Evolutionary conservation across 805 yeast species (phyloP), one percentile per base, ranked within the genome.

Genomic region (Tetrapisispora pingtungensis): DNA sequence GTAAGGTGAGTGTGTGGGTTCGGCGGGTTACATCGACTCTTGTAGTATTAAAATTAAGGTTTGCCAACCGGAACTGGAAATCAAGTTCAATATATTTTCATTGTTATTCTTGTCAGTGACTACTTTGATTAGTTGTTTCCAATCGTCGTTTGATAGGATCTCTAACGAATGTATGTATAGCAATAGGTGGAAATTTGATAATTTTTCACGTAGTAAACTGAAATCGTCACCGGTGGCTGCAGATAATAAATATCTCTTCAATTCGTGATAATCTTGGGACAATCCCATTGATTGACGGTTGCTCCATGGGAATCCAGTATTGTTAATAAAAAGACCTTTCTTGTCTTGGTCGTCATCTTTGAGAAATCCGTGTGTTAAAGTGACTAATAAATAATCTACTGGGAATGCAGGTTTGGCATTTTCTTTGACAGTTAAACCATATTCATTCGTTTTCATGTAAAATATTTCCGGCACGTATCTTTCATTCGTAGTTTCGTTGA

Each of bases 401-500:
- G 97, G 97, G 61, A 88, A 85, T 20, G 93, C 84, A 1, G 96
- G 96, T 55, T 82, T 82, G 1, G 96, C 95, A 58, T 85, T 83
- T 35, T 79, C 77, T 55, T 87, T 87, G n/a, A 93, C 94, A 32
- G 86, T 79, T 27, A 87, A 68, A 4, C 85, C 85, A 65, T 93
- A 93, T 65, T 93, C 97, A 59, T 93, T 93, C 47, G 77, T 74
- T 59, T 77, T 80, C 63, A 80, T 78, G 70, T 83, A 93, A 57
- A 85, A 84, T 22, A 93, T 82, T 49, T 93, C 99, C 0, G 99
- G 99, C 14, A 93, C 97, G 54, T 90, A 93, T 45, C 96, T 73
- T 10, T 71, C 73, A 17, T 74, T 71, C 34, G 77, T 75, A n/a
- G 86, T 80, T 26, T 78, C 81, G 57, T 85, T 83, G 50, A 93